Evolutionary conservation across 1,284 basidiomycete genomes (phyloP), one percentile per base, ranked within the genome.

Genomic region (Ceratobasidium papillatum): DNA sequence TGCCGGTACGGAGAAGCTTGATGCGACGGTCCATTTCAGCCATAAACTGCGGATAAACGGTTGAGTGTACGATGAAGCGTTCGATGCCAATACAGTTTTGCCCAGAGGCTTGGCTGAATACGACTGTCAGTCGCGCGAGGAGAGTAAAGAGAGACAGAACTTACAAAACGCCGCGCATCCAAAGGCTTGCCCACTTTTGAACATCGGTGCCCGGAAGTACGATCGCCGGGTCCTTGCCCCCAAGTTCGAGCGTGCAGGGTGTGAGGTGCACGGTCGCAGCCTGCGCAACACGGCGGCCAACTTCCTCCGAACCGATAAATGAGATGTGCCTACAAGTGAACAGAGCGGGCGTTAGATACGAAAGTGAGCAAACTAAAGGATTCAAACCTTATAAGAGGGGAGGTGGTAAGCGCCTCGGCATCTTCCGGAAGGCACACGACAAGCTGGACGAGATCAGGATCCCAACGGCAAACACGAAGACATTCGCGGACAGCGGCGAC

Each of bases 31-130:
- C 79, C 79, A 98, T 85, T 45, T 89, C 86, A 27, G 85, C 83
- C 77, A 92, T 86, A 65, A 99, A 88, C 5, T 89, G 86, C 38
- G 92, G 87, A 78, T 95, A 91, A 78, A 94, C 90, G 0, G 86
- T 85, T 0, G 84, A 81, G 78, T 95, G 94, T 41, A 99, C 94
- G 58, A 99, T 88, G 77, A 98, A 89, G 0, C 96, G 89, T 82
- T 99, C 97, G 75, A 97, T 94, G 34, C 96, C 96, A 78, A 98
- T 97, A 81, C 97, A 99, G 81, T 99, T 99, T 83, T 99, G 97
- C 19, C 97, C 97, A 52, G 88, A 88, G 76, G 94, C 95, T 85
- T 96, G 94, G 85, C 93, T 94, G 79, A 36, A 75, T 58, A 64
- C 36, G 49, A 34, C 38, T 77, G 52, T 45, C 19, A 73, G 22